Percentiles rank a stretch among this genome's conserved stretches.
phyloP scores from a whole-genome alignment of 495 filamentous ascomycete genomes.

The Melanomma pulvis-pyrius region DNA sequence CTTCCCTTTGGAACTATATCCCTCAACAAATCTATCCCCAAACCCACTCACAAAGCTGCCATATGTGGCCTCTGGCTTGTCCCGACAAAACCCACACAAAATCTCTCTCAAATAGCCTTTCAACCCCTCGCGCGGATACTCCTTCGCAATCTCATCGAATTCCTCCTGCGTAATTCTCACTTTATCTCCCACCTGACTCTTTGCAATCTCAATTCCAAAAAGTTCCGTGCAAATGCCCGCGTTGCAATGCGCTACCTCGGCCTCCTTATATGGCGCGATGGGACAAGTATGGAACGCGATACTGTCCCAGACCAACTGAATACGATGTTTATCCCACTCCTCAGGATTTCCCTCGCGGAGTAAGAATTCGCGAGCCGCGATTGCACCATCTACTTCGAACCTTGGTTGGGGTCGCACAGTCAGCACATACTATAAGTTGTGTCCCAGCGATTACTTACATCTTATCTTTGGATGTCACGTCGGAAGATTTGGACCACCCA shows the following conservation, averaged over 20 bases:
- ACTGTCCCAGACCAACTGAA: slow-evolving; percentile 51
- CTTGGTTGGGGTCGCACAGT: no score
- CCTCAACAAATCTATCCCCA: slow-evolving; percentile 30
- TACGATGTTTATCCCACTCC: slow-evolving; percentile 47
- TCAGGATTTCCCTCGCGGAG: slow-evolving; percentile 31
- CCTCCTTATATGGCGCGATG: slow-evolving; percentile 45
- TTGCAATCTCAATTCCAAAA: slow-evolving; percentile 34
- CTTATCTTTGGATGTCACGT: slow-evolving; percentile 42
- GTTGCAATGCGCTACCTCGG: slow-evolving; percentile 44
- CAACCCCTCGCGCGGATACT: slow-evolving; percentile 44
- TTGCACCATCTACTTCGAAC: slow-evolving; percentile 54
- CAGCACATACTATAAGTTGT: no score
- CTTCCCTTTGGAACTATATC: slow-evolving; percentile 29
- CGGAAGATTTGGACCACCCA: slow-evolving; percentile 35
- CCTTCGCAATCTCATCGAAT: slow-evolving; percentile 39
- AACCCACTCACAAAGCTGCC: slow-evolving; percentile 40
- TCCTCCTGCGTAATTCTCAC: slow-evolving; percentile 43
- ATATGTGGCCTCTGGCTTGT: slow-evolving; percentile 49
- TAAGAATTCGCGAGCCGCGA: slow-evolving; percentile 47
- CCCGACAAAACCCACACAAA: slow-evolving; percentile 43
- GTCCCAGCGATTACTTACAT: no score
- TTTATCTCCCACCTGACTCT: neutral
- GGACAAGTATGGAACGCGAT: slow-evolving; percentile 50
- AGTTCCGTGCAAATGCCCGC: slow-evolving; percentile 48
- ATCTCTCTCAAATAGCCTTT: slow-evolving; percentile 42